Percentiles rank a stretch among this genome's conserved stretches.
Conservation (phyloP, 768 basidiomycete species). For the Pilatotrama ljubarskyi region DNA sequence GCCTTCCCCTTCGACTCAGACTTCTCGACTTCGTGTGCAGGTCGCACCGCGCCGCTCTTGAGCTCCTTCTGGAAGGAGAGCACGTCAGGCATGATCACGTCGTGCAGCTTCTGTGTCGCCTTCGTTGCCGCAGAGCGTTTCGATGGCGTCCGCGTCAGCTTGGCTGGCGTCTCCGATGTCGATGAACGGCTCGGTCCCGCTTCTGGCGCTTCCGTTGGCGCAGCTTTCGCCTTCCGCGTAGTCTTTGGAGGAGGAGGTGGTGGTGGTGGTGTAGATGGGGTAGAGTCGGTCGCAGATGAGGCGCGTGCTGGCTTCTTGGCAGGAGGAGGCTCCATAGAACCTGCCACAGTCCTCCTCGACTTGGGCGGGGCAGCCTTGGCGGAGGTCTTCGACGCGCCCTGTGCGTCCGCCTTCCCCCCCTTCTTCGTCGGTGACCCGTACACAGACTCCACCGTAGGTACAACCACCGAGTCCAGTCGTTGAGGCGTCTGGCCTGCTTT, state of each 20-base stretch:
- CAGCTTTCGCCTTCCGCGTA: not conserved
- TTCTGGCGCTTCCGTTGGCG: constrained; percentile 8
- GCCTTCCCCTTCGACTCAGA: constrained; percentile 24
- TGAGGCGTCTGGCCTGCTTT: not conserved
- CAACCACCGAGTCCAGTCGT: constrained; percentile 12
- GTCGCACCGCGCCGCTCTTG: constrained; percentile 38
- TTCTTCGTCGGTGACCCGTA: constrained; percentile 15
- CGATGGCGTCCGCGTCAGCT: constrained; percentile 24
- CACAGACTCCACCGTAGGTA: constrained; percentile 18
- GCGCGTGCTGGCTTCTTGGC: constrained; percentile 14
- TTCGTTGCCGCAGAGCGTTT: constrained; percentile 55
- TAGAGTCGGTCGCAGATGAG: constrained; percentile 5
- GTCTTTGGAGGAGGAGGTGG: not conserved
- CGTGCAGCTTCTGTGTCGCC: constrained; percentile 45
- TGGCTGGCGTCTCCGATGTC: constrained; percentile 16
- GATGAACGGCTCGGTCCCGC: constrained; percentile 23
- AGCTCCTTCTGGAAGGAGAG: constrained; percentile 67
- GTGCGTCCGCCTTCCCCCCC: not conserved
- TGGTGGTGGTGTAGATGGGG: constrained; percentile 9
- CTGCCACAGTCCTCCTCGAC: not conserved
- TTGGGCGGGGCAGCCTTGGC: not conserved
- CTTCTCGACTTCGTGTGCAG: constrained; percentile 25
- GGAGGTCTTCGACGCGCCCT: not conserved
- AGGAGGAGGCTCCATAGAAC: not conserved
- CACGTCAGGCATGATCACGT: constrained; percentile 76